Evolutionary conservation across 345 rosid species (phyloP).

Genomic region (Excoecaria cochinchinensis): DNA sequence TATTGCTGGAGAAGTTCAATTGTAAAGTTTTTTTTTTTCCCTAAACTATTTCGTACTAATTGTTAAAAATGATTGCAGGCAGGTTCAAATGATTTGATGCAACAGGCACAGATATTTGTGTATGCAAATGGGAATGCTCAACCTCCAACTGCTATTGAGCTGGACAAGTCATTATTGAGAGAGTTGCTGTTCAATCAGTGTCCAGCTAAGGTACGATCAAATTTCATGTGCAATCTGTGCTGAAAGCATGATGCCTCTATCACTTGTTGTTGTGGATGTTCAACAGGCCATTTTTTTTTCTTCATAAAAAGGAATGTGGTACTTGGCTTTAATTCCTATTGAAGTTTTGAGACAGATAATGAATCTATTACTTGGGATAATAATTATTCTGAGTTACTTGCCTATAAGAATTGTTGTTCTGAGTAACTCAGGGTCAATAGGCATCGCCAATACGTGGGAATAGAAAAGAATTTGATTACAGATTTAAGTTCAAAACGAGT

Average conservation of each 20-base stretch:
- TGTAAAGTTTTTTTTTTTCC: not conserved
- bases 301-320: not conserved
- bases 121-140: conserved; percentile 73
- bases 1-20: not conserved
- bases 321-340: not conserved
- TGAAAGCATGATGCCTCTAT: not conserved
- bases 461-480: not conserved
- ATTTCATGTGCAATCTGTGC: not conserved
- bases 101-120: conserved; percentile 69
- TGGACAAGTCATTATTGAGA: conserved; percentile 67
- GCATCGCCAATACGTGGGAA: not conserved
- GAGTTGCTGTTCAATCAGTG: conserved; percentile 84
- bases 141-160: conserved; percentile 88
- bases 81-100: conserved; percentile 65
- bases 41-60: not conserved
- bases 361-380: not conserved
- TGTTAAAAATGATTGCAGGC: conserved; percentile 45
- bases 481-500: too few species aligned
- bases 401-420: not conserved
- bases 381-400: not conserved
- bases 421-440: not conserved
- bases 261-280: not conserved
- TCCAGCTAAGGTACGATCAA: conserved; percentile 67
- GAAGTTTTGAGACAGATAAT: not conserved
- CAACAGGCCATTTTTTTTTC: not conserved